Evolutionary conservation across 768 basidiomycete genomes (phyloP).

Genomic region (Russula vinacea): DNA sequence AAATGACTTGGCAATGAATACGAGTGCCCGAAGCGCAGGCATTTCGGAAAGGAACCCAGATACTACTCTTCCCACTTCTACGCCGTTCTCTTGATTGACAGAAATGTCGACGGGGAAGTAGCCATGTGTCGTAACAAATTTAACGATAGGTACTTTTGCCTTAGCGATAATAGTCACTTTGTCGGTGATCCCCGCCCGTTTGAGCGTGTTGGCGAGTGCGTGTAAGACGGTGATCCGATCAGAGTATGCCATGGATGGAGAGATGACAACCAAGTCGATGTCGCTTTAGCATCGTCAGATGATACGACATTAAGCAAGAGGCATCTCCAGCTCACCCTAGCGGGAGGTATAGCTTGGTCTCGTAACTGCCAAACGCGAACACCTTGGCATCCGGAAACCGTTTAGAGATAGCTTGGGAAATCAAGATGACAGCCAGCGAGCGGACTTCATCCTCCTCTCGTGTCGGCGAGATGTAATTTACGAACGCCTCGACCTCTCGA

Average conservation of each 20-base stretch:
- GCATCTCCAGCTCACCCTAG: constrained; percentile 59
- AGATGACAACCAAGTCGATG: constrained; percentile 92
- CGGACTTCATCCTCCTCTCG: constrained; percentile 83
- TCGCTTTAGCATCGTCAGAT: constrained; percentile 52
- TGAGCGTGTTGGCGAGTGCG: constrained; percentile 73
- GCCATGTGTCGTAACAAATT: constrained; percentile 82
- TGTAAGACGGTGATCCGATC: constrained; percentile 69
- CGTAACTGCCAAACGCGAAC: constrained; percentile 86
- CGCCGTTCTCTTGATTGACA: constrained; percentile 84
- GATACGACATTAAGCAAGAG: constrained; percentile 7
- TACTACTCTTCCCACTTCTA: constrained; percentile 74
- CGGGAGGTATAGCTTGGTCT: constrained; percentile 91
- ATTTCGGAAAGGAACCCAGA: constrained; percentile 74
- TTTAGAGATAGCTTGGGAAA: constrained; percentile 60
- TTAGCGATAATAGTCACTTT: constrained; percentile 86
- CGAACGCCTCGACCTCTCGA: constrained; percentile 80
- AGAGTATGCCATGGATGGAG: constrained; percentile 65
- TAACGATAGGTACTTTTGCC: constrained; percentile 96
- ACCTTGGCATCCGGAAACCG: constrained; percentile 78
- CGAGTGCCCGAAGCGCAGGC: constrained; percentile 75
- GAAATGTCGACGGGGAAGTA: constrained; percentile 90
- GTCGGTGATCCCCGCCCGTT: constrained; percentile 67
- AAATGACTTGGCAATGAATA: constrained; percentile 89
- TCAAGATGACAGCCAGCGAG: constrained; percentile 63
- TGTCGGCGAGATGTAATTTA: constrained; percentile 83